A percentile compares a stretch with the other conserved stretches of the same genome.
These are phyloP conservation scores for Trifolium fragiferum DNA, from an alignment of 306 rosid species.

Conservation along the genomic window DNA sequence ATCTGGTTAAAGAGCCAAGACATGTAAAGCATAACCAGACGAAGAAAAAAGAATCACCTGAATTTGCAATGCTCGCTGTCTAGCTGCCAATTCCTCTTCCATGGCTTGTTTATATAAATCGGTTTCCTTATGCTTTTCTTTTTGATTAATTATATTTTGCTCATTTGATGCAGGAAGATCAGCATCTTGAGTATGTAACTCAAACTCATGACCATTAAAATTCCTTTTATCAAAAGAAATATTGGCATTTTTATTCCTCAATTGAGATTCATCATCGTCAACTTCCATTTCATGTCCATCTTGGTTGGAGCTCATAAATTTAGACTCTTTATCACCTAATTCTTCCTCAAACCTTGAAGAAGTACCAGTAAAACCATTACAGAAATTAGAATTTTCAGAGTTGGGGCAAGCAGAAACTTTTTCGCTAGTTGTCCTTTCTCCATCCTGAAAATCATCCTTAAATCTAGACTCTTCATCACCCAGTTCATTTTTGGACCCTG, in stretches of 20 bases:
- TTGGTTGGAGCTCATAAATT: constrained; percentile 25
- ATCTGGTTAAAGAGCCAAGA: constrained; percentile 16
- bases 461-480: constrained; percentile 39
- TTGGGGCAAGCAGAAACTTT: constrained; percentile 41
- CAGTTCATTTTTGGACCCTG: constrained; percentile 41
- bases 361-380: constrained; percentile 37
- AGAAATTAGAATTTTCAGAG: constrained; percentile 21
- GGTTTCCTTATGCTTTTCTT: constrained; percentile 86
- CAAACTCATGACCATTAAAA: constrained; percentile 33
- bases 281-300: constrained; percentile 34
- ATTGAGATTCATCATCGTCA: constrained; percentile 33
- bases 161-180: constrained; percentile 33
- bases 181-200: constrained; percentile 41
- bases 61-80: constrained; percentile 77
- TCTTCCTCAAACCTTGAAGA: constrained; percentile 43
- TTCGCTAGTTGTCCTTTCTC: constrained; percentile 40
- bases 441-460: constrained; percentile 38
- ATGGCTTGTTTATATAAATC: constrained; percentile 80
- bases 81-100: constrained; percentile 88
- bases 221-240: constrained; percentile 41
- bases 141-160: constrained; percentile 60
- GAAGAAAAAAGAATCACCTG: constrained; percentile 62
- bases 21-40: constrained; percentile 12
- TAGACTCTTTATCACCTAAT: constrained; percentile 40
- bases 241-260: constrained; percentile 28